Conservation (phyloP, 305 asterid species). For the Rubia peregrina region DNA sequence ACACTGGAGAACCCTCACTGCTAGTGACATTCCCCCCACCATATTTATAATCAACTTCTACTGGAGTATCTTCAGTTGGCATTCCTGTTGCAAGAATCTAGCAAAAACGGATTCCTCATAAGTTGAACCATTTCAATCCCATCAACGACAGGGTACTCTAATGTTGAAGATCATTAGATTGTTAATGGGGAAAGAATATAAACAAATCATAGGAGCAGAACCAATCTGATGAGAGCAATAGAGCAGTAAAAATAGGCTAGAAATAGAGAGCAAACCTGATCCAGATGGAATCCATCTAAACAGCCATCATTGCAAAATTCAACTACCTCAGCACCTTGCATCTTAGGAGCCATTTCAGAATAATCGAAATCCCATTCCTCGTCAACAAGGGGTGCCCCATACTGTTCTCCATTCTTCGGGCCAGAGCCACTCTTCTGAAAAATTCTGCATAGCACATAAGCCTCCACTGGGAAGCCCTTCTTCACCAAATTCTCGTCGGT, state of each 20-base stretch:
- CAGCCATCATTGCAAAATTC: constrained; percentile 52
- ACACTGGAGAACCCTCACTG: constrained; percentile 43
- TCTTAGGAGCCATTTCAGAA: constrained; percentile 36
- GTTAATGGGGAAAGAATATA: background rate
- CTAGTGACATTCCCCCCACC: constrained; percentile 29
- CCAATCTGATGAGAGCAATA: background rate
- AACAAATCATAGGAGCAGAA: background rate
- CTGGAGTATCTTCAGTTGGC: constrained; percentile 32
- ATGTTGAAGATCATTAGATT: background rate
- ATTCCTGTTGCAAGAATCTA: constrained; percentile 61
- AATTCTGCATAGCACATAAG: constrained; percentile 86
- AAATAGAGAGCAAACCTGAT: constrained; percentile 74
- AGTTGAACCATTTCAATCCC: background rate
- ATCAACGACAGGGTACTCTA: background rate
- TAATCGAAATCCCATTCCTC: constrained; percentile 92
- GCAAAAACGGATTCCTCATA: constrained; percentile 10
- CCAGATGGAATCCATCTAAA: constrained; percentile 67
- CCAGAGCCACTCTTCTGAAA: constrained; percentile 99
- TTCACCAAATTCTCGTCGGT: constrained; percentile 45
- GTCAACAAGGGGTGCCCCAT: constrained; percentile 94
- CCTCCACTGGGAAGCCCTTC: constrained; percentile 42
- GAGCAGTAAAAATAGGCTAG: background rate
- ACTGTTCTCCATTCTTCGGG: constrained; percentile 92
- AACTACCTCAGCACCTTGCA: constrained; percentile 51
- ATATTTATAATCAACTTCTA: constrained; percentile 25